Percentiles rank a stretch among this genome's conserved stretches.
Conservation (phyloP, 371 early-diverging fungal species). For the Choanephora cucurbitarum region DNA sequence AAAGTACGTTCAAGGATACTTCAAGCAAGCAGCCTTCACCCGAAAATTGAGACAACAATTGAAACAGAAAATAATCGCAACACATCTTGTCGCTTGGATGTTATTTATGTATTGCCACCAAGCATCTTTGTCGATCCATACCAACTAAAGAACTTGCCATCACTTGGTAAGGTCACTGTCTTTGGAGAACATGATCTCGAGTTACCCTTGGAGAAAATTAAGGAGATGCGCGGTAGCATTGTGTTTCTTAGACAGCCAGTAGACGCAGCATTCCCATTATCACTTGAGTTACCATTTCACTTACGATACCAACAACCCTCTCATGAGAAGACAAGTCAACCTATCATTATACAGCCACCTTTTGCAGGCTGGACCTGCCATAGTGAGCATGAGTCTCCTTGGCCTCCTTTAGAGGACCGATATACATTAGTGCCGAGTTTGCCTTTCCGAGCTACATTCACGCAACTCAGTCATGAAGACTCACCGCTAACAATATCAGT, state of each 20-base stretch:
- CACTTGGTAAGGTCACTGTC: constrained; percentile 21
- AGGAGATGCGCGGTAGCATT: constrained; percentile 39
- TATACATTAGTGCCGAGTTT: constrained; percentile 11
- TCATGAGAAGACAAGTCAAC: constrained; percentile 16
- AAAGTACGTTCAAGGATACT: constrained; percentile 20
- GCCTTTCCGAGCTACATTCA: constrained; percentile 3
- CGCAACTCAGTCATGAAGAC: constrained; percentile 4
- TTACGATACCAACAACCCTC: constrained; percentile 49
- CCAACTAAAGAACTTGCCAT: constrained; percentile 29
- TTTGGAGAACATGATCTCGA: constrained; percentile 52
- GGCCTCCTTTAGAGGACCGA: constrained; percentile 14
- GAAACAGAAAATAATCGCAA: neutral
- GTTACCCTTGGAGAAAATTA: constrained; percentile 43
- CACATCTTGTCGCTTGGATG: constrained; percentile 30
- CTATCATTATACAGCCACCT: constrained; percentile 30
- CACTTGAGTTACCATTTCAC: constrained; percentile 45
- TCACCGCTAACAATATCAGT: constrained; percentile 21
- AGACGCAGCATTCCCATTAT: neutral
- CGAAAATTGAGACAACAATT: constrained; percentile 34
- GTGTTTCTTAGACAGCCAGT: constrained; percentile 33
- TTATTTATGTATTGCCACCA: constrained; percentile 43
- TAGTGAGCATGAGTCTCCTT: neutral
- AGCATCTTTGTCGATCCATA: constrained; percentile 53
- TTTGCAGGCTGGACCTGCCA: constrained; percentile 47
- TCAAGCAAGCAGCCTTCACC: constrained; percentile 36